These are phyloP conservation scores for Apiotrichum brassicae DNA, from an alignment of 1,284 basidiomycete genomes.

Conservation along the genomic window DNA sequence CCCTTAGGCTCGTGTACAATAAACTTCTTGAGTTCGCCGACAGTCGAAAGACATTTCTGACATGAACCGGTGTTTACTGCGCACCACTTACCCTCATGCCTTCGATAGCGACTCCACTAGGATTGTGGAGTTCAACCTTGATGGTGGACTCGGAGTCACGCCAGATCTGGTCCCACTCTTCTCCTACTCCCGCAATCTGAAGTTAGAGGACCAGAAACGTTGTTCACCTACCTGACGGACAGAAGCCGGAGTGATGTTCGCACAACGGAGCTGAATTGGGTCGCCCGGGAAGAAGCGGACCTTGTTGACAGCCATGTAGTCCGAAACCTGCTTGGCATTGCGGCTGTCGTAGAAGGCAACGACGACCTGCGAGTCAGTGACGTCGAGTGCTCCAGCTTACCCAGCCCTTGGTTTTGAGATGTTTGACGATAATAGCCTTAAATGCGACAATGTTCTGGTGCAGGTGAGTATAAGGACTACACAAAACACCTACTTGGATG, in stretches of 20 bases:
- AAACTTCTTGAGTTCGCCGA: constrained; percentile 24
- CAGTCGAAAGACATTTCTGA: constrained; percentile 17
- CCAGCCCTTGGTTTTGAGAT: constrained; percentile 23
- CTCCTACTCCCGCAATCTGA: constrained; percentile 13
- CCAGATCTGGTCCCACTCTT: constrained; percentile 22
- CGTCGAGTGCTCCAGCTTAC: constrained; percentile 14
- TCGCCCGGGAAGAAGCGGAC: constrained; percentile 14
- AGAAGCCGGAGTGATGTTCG: constrained; percentile 15
- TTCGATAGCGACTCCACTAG: constrained; percentile 4
- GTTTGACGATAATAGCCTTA: constrained; percentile 30
- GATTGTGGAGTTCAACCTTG: constrained; percentile 18
- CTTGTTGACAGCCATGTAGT: constrained; percentile 15
- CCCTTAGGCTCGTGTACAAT: constrained; percentile 16
- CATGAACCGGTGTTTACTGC: background rate
- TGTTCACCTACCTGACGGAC: constrained; percentile 21
- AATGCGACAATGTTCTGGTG: constrained; percentile 22
- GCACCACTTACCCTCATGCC: constrained; percentile 17
- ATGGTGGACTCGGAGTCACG: constrained; percentile 16
- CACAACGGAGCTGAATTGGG: constrained; percentile 21
- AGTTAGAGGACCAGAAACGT: background rate
- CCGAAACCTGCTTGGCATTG: constrained; percentile 25
- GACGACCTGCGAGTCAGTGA: constrained; percentile 23
- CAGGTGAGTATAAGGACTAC: background rate
- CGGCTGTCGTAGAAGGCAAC: constrained; percentile 38
- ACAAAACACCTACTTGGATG: constrained; percentile 18